Evolutionary conservation across 2,329 filamentous ascomycete species (phyloP), one percentile per base, ranked within the genome.

Genomic region (Colletotrichum navitas): DNA sequence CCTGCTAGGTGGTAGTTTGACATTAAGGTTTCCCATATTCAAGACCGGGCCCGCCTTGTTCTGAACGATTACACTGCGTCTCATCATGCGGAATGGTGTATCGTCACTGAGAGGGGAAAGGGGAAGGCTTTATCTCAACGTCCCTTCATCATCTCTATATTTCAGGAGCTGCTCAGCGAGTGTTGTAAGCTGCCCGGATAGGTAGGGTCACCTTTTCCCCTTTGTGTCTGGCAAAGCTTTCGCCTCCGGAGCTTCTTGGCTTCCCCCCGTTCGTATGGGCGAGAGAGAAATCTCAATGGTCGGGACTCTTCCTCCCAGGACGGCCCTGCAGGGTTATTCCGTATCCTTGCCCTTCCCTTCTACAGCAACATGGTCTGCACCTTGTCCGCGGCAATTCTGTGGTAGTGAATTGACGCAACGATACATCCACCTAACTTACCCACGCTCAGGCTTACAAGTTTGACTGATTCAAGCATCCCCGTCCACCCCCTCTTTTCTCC

Each of bases 21-120:
- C n/a, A 18, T 70, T 56, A 66, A 21, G 61, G 63, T 71, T 71
- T 66, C 54, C 54, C 34, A 26, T 52, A 45, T 59, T 26, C 52
- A 43, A 43, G 36, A 26, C 61, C 16, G 41, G 34, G 45, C n/a
- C 4, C n/a, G 36, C 32, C 45, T 62, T 51, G 60, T n/a, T 12
- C 24, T 49, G 10, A 10, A 36, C 32, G 8, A 32, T n/a, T n/a
- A 41, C 36, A 6, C 26, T 34, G 11, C 41, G n/a, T 16, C 43
- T n/a, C 58, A 7, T 49, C 18, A 10, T n/a, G 29, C 21, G 29
- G 34, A 34, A 55, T n/a, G 29, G 29, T 34, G 8, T 18, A 14
- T 18, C 12, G 49, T 18, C 18, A 7, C 49, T 18, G 49, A 24
- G 24, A 16, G 26, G 29, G 26, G 49, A 24, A 7, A 24, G 3